A percentile compares a stretch with the other conserved stretches of the same genome.
Evolutionary conservation across 2,329 filamentous ascomycete species (phyloP).

Genomic region (Paradendryphiella salina): DNA sequence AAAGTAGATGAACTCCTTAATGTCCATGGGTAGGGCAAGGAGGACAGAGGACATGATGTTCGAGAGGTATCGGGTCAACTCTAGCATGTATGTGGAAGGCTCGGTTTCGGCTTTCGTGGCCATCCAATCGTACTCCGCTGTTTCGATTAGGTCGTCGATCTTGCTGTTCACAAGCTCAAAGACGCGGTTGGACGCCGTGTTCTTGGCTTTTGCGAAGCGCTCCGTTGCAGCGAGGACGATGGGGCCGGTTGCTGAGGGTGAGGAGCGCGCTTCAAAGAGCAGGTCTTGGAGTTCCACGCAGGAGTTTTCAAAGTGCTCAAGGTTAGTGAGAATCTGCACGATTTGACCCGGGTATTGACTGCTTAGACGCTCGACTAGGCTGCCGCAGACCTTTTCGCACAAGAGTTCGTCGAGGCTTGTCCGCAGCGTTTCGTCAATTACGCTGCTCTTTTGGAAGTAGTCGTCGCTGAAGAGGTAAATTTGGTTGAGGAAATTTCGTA

Average conservation of each 20-base stretch:
- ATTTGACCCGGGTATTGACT: conserved; percentile 97
- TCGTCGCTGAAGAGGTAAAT: conserved; percentile 98
- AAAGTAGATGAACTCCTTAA: conserved; percentile 97
- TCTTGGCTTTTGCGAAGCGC: conserved; percentile 86
- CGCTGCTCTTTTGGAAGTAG: conserved; percentile 85
- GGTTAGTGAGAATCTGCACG: conserved; percentile 95
- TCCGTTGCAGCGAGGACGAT: conserved; percentile 81
- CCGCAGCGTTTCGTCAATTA: conserved; percentile 89
- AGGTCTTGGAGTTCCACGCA: conserved; percentile 87
- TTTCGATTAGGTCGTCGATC: conserved; percentile 96
- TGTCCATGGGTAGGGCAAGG: conserved; percentile 87
- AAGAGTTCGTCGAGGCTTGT: conserved; percentile 92
- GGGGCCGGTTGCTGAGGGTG: conserved; percentile 76
- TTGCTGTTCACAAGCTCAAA: conserved; percentile 99
- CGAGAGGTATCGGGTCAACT: conserved; percentile 85
- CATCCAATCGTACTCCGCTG: conserved; percentile 93
- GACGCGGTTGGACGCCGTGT: conserved; percentile 94
- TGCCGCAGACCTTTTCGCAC: conserved; percentile 86
- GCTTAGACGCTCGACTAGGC: conserved; percentile 81
- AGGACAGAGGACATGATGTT: conserved; percentile 97
- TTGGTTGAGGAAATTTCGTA: conserved; percentile 95
- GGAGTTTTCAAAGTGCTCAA: conserved; percentile 94
- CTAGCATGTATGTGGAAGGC: conserved; percentile 93
- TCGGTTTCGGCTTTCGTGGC: conserved; percentile 65
- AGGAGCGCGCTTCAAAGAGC: conserved; percentile 81